Evolutionary conservation across 371 early-diverging fungal genomes (phyloP).

Genomic region (Fennellomyces sp.): DNA sequence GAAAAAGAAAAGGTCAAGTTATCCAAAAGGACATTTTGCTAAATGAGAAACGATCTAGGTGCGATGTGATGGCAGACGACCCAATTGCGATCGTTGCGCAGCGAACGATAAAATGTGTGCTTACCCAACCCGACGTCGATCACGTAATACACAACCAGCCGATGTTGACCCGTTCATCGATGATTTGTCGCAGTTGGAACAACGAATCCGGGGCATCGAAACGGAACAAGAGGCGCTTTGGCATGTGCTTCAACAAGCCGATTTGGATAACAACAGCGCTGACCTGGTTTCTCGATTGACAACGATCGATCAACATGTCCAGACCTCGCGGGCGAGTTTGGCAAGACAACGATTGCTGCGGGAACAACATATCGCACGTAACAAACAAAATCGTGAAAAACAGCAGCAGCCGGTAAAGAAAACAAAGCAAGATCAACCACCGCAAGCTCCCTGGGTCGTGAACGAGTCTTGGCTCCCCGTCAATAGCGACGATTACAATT

Average conservation of each 20-base stretch:
- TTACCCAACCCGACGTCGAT: conserved; percentile 47
- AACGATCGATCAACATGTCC: conserved; percentile 39
- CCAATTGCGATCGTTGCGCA: conserved; percentile 41
- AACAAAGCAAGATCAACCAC: too few relatives aligned
- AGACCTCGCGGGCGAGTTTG: conserved; percentile 42
- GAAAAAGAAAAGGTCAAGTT: background rate
- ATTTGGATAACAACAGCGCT: background rate
- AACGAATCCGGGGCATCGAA: conserved; percentile 37
- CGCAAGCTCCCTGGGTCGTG: background rate
- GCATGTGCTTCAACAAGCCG: conserved; percentile 14
- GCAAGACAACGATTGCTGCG: conserved; percentile 34
- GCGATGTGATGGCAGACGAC: conserved; percentile 46
- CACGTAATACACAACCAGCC: conserved; percentile 46
- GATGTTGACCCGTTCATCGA: conserved; percentile 49
- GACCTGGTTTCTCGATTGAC: conserved; percentile 21
- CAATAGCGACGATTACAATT: background rate
- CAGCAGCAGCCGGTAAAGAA: background rate
- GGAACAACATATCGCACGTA: conserved; percentile 36
- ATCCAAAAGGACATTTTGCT: background rate
- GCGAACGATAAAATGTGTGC: conserved; percentile 41
- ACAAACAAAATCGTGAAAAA: conserved; percentile 19
- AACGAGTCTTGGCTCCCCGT: background rate
- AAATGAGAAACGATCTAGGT: conserved; percentile 18
- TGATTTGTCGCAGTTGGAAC: conserved; percentile 39
- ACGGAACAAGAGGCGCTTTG: conserved; percentile 27